phyloP scores from a whole-genome alignment of 78 protist genomes.

The Dictyostelium capitatum region DNA sequence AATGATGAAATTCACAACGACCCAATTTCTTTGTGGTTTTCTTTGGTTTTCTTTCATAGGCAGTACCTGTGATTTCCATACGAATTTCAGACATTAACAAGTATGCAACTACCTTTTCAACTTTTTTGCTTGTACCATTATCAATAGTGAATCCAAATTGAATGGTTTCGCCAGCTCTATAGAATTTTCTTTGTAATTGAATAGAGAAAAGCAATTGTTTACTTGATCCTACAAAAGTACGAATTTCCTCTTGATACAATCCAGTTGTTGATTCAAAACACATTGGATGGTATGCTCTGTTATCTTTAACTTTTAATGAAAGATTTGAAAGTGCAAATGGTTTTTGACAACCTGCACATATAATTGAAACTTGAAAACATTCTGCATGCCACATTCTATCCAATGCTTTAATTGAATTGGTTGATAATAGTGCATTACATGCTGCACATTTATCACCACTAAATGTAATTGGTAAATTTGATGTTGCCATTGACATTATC shows the following conservation, averaged over 20 bases:
- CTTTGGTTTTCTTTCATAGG: conserved; percentile 55
- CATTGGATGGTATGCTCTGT: conserved; percentile 61
- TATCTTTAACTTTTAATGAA: conserved; percentile 67
- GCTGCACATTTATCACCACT: conserved; percentile 67
- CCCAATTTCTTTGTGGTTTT: conserved; percentile 53
- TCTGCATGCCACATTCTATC: conserved; percentile 78
- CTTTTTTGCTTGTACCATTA: conserved; percentile 58
- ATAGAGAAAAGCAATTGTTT: conserved; percentile 58
- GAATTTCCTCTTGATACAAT: conserved; percentile 61
- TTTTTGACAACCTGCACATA: conserved; percentile 79
- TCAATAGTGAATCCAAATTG: conserved; percentile 78
- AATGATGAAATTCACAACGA: conserved; percentile 61
- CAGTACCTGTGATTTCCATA: conserved; percentile 69
- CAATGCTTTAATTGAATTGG: conserved; percentile 63
- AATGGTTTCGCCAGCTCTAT: conserved; percentile 70
- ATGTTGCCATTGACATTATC: not conserved
- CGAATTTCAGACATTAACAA: conserved; percentile 53
- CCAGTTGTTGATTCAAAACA: conserved; percentile 74
- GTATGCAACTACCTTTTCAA: conserved; percentile 69
- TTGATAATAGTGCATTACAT: conserved; percentile 41
- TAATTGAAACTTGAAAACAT: conserved; percentile 67
- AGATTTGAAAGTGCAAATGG: conserved; percentile 60
- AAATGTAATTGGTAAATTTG: conserved; percentile 35
- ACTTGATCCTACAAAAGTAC: conserved; percentile 37
- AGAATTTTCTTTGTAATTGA: conserved; percentile 75